Evolutionary conservation across 441 rosid genomes (phyloP), one percentile per base, ranked within the genome.

Genomic region (Kokia cookei): DNA sequence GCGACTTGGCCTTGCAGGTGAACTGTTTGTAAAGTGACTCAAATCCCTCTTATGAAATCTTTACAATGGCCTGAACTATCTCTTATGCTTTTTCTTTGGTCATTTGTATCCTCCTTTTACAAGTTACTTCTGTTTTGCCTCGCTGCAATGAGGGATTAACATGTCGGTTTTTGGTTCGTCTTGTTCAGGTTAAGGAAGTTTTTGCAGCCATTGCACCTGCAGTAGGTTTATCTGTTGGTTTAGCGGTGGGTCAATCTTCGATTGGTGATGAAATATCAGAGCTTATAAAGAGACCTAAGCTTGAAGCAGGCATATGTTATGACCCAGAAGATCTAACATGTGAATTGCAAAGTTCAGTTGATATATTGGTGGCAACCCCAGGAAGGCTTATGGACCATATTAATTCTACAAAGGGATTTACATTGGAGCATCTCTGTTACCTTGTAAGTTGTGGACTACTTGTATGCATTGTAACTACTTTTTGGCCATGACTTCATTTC

Each of bases 321-420:
- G 97, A 92, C 72, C 94, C 89, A 0, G 91, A 88, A 40, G 87
- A 87, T 82, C 14, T 82, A 43, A 81, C 85, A 3, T 86, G 64
- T 6, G 84, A 77, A 77, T 79, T 91, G 57, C 87, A 91, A 74
- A 87, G 91, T 86, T 82, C 92, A 12, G 98, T 93, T 60, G 98
- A 96, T 79, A 91, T 96, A 86, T 82, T 93, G 83, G 93, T 96
- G 68, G 98, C 98, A 57, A 96, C 99, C 66, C 99, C 98, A 1
- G 98, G 99, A 79, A 90, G 99, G 83, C 91, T 96, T 26, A 87
- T 92, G 98, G 99, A 96, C 59, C 98, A 96, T 83, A 92, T 93
- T 53, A 91, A 85, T 79, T 80, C 81, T 76, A 95, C 98, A 7
- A 84, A 86, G 77, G 98, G 96, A 17, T 93, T 96, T 79, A 93